A percentile compares a stretch with the other conserved stretches of the same genome.
Evolutionary conservation across 2,329 filamentous ascomycete species (phyloP).

Genomic region (Penicillium sp.): DNA sequence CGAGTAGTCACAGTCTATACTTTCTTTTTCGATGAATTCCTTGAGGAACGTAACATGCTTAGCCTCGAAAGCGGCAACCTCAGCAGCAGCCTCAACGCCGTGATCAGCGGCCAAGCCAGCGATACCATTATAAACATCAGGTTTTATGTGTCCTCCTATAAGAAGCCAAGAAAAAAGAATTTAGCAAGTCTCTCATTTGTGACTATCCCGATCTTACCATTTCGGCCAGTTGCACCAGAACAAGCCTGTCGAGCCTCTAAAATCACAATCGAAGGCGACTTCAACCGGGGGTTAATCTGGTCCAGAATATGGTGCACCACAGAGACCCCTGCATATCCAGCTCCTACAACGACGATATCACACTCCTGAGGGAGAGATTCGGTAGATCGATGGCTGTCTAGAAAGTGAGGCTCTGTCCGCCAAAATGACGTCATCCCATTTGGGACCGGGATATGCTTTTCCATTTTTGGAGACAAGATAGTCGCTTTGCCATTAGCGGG

Average conservation of each 20-base stretch:
- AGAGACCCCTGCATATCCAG: conserved; percentile 45
- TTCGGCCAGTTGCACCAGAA: conserved; percentile 44
- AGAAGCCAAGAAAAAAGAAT: not conserved
- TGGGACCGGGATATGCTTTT: conserved; percentile 17
- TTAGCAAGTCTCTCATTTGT: not conserved
- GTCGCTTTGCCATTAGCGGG: not conserved
- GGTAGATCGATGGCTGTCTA: conserved; percentile 44
- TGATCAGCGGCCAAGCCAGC: conserved; percentile 30
- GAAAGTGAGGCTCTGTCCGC: conserved; percentile 38
- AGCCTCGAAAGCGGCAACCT: conserved; percentile 42
- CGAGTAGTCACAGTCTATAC: conserved; percentile 45
- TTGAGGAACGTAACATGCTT: conserved; percentile 42
- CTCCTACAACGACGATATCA: conserved; percentile 48
- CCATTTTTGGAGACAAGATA: conserved; percentile 8
- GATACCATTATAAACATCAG: conserved; percentile 42
- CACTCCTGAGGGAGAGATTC: conserved; percentile 35
- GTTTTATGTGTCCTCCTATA: conserved; percentile 43
- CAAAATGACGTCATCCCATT: conserved; percentile 41
- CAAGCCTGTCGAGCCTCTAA: conserved; percentile 43
- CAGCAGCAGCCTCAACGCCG: conserved; percentile 37
- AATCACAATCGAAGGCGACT: conserved; percentile 34
- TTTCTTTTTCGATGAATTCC: conserved; percentile 39
- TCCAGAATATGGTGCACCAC: conserved; percentile 42
- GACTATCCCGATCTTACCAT: conserved; percentile 28
- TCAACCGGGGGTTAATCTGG: conserved; percentile 11